Percentiles rank a stretch among this genome's conserved stretches.
phyloP scores from a whole-genome alignment of 1,284 basidiomycete species.

The Pholiota adiposa region DNA sequence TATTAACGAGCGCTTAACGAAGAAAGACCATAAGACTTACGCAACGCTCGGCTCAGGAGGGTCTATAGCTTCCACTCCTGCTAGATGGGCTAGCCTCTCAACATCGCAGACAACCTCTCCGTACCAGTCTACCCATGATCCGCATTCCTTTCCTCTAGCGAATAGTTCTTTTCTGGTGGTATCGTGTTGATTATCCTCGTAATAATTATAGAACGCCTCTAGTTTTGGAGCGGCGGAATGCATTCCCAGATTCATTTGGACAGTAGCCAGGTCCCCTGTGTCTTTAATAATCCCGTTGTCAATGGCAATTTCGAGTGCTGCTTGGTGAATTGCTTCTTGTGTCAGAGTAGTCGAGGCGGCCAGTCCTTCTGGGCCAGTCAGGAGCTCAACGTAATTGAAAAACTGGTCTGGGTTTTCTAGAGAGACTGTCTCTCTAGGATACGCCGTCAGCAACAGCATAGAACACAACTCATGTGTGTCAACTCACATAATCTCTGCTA shows the following conservation, averaged over 20 bases:
- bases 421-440: slow-evolving; percentile 49
- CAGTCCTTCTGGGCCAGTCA: slow-evolving; percentile 56
- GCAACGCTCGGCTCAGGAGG: slow-evolving; percentile 33
- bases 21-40: slow-evolving; percentile 20
- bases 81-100: slow-evolving; percentile 61
- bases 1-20: background rate
- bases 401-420: slow-evolving; percentile 69
- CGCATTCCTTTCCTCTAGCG: slow-evolving; percentile 47
- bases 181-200: slow-evolving; percentile 47
- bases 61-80: slow-evolving; percentile 60
- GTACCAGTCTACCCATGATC: slow-evolving; percentile 90
- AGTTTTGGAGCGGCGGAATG: slow-evolving; percentile 74
- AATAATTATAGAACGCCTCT: slow-evolving; percentile 75
- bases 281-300: slow-evolving; percentile 51
- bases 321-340: slow-evolving; percentile 57
- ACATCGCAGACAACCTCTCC: slow-evolving; percentile 77
- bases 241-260: slow-evolving; percentile 68
- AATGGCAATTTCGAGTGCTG: slow-evolving; percentile 54
- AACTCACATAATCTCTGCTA: slow-evolving; percentile 84
- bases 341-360: slow-evolving; percentile 40
- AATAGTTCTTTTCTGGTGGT: slow-evolving; percentile 26
- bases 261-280: slow-evolving; percentile 50
- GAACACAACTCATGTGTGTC: background rate
- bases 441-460: slow-evolving; percentile 11
- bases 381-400: slow-evolving; percentile 67